Evolutionary conservation across 345 rosid species (phyloP).

Genomic region (Arabis hirsuta): DNA sequence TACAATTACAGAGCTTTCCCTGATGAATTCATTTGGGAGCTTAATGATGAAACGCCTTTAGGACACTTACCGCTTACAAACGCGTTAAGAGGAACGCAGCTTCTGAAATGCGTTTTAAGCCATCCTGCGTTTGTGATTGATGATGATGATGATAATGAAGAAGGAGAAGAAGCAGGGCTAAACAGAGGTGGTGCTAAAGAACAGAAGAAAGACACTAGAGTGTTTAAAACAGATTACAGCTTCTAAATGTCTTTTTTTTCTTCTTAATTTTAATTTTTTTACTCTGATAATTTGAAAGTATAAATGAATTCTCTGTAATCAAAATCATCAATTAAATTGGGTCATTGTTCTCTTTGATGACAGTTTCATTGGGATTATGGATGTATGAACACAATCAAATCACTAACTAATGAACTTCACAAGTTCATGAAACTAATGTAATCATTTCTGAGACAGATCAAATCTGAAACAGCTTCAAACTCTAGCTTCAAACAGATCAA

Average conservation of each 20-base stretch:
- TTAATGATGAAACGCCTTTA: slow-evolving; percentile 66
- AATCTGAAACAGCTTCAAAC: not conserved
- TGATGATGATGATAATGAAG: slow-evolving; percentile 44
- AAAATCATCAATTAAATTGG: slow-evolving; percentile 17
- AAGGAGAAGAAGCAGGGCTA: slow-evolving; percentile 22
- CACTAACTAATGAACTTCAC: not conserved
- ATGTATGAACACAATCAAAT: slow-evolving; percentile 21
- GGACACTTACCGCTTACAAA: slow-evolving; percentile 95
- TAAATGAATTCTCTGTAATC: slow-evolving; percentile 35
- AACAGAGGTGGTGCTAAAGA: slow-evolving; percentile 39
- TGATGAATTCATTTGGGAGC: slow-evolving; percentile 82
- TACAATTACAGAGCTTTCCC: slow-evolving; percentile 90
- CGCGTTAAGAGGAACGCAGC: slow-evolving; percentile 84
- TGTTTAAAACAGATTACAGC: slow-evolving; percentile 65
- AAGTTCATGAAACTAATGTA: not conserved
- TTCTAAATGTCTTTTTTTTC: slow-evolving; percentile 45
- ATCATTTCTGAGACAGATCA: too few species aligned
- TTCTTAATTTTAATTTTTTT: not conserved
- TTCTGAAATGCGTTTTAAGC: slow-evolving; percentile 64
- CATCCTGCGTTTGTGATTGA: slow-evolving; percentile 77
- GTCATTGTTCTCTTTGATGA: not conserved
- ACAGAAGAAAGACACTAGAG: slow-evolving; percentile 39
- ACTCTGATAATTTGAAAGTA: slow-evolving; percentile 29
- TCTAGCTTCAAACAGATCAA: slow-evolving; percentile 1
- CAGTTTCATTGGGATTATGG: slow-evolving; percentile 16